Conservation (phyloP, 495 filamentous ascomycete genomes). For the Daldinia grandis region DNA sequence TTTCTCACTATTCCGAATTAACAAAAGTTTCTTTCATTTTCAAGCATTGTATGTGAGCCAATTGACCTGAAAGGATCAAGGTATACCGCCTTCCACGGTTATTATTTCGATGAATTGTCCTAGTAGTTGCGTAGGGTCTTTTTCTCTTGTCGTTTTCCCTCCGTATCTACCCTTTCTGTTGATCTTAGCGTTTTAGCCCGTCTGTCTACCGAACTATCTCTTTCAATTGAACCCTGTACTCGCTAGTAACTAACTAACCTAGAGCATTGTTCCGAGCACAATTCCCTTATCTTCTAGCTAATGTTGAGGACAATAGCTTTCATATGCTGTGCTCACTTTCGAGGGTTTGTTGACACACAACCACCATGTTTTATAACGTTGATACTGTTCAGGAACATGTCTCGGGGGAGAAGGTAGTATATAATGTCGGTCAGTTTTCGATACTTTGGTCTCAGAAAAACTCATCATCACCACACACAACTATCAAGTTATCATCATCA, state of each 20-base stretch:
- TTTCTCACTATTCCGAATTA: constrained; percentile 42
- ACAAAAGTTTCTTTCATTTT: constrained; percentile 47
- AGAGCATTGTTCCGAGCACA: neutral
- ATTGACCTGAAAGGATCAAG: constrained; percentile 15
- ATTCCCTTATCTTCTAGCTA: neutral
- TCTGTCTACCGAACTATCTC: neutral
- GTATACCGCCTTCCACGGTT: constrained; percentile 22
- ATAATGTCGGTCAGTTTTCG: neutral
- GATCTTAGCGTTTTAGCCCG: neutral
- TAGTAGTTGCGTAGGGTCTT: constrained; percentile 33
- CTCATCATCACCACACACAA: neutral
- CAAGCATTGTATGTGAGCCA: constrained; percentile 27
- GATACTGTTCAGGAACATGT: neutral
- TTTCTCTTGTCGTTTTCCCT: constrained; percentile 4
- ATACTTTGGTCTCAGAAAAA: neutral
- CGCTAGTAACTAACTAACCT: neutral
- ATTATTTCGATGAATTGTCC: constrained; percentile 34
- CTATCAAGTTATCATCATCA: neutral
- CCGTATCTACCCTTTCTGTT: neutral
- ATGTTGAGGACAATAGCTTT: neutral
- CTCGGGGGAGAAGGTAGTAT: neutral
- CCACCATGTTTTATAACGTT: neutral
- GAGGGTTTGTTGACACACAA: neutral
- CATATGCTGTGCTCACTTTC: neutral
- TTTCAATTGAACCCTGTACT: neutral